Base-by-base conservation (phyloP, 1,284 basidiomycete genomes). In the Tilletiaria anomala region DNA sequence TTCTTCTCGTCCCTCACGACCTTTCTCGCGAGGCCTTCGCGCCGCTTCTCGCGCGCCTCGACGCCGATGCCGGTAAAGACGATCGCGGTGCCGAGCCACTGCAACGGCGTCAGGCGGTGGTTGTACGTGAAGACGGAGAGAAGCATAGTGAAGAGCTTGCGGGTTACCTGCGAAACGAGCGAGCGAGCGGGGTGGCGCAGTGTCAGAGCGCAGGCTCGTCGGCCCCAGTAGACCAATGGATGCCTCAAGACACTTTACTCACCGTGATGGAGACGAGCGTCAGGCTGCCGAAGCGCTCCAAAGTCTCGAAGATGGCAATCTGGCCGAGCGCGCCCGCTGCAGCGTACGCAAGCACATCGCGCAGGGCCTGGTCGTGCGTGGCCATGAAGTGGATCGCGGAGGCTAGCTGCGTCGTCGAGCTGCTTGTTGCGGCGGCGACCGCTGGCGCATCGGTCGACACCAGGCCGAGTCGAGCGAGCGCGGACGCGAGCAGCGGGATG, bases 71-170 rank as follows among this genome's bases (percentile, higher is more conserved):
- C 89, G 3, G 78, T 77, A 68, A 97, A 96, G 3, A 97, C 93
- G 21, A 89, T 78, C 1, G 70, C 79, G 0, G 89, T 80, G 14
- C 91, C 93, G 2, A 76, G 56, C 93, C 93, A 97, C 69, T 97
- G 93, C 1, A 87, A 83, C 0, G 63, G 46, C 0, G 80, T 80
- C 40, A 99, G 73, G 49, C 74, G 76, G 69, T 97, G 91, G 55
- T 85, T 79, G 68, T 94, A 97, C 1, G 96, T 77, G 19, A 91
- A 68, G 4, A 99, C 88, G 5, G 84, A 89, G 26, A 99, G 73
- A 11, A 99, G 73, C 91, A 99, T 97, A 4, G 91, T 96, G 68
- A 94, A 93, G 63, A 99, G 73, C 70, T 97, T 97, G 44, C 93
- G 76, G n/a, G 91, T 97, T 42, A 97, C 75, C 45, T 37, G 40